Conservation (phyloP, 2,329 filamentous ascomycete genomes). For the Penicillium sp. region DNA sequence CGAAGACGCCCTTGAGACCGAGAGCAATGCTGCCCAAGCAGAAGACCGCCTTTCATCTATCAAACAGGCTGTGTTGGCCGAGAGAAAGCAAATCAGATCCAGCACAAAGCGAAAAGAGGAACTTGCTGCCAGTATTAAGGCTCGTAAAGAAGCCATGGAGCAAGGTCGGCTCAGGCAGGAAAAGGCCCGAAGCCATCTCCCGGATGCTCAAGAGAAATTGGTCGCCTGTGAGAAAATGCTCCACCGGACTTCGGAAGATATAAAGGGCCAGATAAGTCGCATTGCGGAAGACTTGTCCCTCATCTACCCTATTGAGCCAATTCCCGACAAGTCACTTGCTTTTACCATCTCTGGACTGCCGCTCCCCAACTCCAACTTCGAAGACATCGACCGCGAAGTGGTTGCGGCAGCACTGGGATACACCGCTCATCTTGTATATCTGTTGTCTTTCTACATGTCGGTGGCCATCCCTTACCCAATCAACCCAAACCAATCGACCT, state of each 20-base stretch:
- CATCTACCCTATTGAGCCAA: slow-evolving; percentile 78
- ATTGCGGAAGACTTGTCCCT: slow-evolving; percentile 78
- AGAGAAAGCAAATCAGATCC: slow-evolving; percentile 64
- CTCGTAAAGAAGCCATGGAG: slow-evolving; percentile 66
- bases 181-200: slow-evolving; percentile 60
- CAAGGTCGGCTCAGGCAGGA: slow-evolving; percentile 61
- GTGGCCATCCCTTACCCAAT: slow-evolving; percentile 80
- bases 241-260: slow-evolving; percentile 57
- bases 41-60: slow-evolving; percentile 42
- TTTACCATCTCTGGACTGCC: slow-evolving; percentile 80
- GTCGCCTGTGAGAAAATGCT: slow-evolving; percentile 56
- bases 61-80: slow-evolving; percentile 56
- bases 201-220: slow-evolving; percentile 60
- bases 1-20: slow-evolving; percentile 28
- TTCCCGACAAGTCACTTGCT: slow-evolving; percentile 62
- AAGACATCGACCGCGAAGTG: slow-evolving; percentile 64
- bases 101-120: slow-evolving; percentile 65
- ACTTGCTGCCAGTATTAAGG: slow-evolving; percentile 63
- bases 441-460: slow-evolving; percentile 78
- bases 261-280: slow-evolving; percentile 81
- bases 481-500: slow-evolving; percentile 68
- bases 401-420: slow-evolving; percentile 80
- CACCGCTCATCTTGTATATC: slow-evolving; percentile 70
- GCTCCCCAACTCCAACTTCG: slow-evolving; percentile 76
- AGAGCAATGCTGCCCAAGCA: slow-evolving; percentile 38